These are phyloP conservation scores for Arthrobotrys megalospora DNA, from an alignment of 2,329 filamentous ascomycete species.

Conservation along the genomic window DNA sequence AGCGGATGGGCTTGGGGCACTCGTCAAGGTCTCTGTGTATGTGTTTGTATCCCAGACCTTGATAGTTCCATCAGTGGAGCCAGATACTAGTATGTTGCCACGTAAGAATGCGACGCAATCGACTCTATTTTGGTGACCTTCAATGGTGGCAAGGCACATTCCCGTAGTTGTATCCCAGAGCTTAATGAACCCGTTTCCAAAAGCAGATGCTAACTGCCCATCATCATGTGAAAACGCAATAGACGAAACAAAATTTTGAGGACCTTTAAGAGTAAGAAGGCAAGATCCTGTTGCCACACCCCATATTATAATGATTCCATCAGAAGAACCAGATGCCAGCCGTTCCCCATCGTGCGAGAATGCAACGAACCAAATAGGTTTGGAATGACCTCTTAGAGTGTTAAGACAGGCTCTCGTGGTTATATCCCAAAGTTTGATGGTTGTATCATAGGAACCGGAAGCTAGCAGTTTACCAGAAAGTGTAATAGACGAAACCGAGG, in stretches of 20 bases:
- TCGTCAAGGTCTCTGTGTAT: no score
- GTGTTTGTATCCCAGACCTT: background rate
- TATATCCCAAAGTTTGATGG: constrained; percentile 1
- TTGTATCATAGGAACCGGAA: background rate
- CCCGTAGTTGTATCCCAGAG: no score
- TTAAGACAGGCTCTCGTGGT: background rate
- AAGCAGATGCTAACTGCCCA: background rate
- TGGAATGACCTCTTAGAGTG: background rate
- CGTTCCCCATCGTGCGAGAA: constrained; percentile 1
- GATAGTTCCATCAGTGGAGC: constrained; percentile 3
- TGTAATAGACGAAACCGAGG: background rate
- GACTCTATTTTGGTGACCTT: no score
- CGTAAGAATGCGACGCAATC: no score
- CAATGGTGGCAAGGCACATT: no score
- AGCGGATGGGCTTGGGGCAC: background rate
- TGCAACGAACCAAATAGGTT: background rate
- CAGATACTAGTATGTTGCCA: constrained; percentile 71
- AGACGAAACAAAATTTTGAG: no score
- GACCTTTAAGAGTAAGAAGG: no score
- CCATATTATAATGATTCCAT: background rate
- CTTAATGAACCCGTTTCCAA: background rate
- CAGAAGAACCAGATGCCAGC: background rate
- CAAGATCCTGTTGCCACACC: background rate
- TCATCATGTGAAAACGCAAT: no score
- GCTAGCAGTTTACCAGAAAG: constrained; percentile 1